Evolutionary conservation across 306 rosid genomes (phyloP), one percentile per base, ranked within the genome.

Genomic region (Myrica gale): DNA sequence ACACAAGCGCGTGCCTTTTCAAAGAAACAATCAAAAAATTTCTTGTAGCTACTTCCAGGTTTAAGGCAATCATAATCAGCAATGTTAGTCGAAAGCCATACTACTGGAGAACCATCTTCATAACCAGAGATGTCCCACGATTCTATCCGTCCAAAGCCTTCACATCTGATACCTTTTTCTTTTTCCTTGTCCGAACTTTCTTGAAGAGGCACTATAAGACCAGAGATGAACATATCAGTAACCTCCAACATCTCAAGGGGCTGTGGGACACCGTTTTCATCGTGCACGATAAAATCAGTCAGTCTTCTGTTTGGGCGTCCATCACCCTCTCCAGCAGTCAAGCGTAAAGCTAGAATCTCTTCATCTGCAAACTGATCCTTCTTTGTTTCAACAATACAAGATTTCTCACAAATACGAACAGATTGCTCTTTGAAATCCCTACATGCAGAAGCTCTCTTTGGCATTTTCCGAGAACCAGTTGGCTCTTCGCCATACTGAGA

Each of bases 61-160:
- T 90, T 92, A 63, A 76, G 74, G 78, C 99, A 95, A 48, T 78
- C 84, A 76, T 92, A 95, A 82, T 90, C 97, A 72, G 92, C 97
- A 61, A 88, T 12, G 3, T 90, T 97, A 61, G 99, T 95, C 32
- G 97, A 89, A 53, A 95, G 77, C 99, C 99, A 95, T 60, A 95
- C 66, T 46, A 91, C 92, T 1, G 97, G 97, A 75, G 78, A 69
- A 72, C 97, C 93, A 63, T 95, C 97, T 74, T 92, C 99, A 48
- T 92, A 95, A 53, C 99, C 99, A 46, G 97, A 95, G 78, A 95
- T 90, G 23, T 86, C 82, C 99, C 99, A 95, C 0, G 92, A 50
- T 81, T 95, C 99, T 71, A 95, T 84, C 44, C 99, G 86, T 15
- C 99, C 99, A 73, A 92, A 95, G 72, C 92, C 96, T 66, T 89